Conservation (phyloP, 306 rosid genomes). For the Sophora flavescens region DNA sequence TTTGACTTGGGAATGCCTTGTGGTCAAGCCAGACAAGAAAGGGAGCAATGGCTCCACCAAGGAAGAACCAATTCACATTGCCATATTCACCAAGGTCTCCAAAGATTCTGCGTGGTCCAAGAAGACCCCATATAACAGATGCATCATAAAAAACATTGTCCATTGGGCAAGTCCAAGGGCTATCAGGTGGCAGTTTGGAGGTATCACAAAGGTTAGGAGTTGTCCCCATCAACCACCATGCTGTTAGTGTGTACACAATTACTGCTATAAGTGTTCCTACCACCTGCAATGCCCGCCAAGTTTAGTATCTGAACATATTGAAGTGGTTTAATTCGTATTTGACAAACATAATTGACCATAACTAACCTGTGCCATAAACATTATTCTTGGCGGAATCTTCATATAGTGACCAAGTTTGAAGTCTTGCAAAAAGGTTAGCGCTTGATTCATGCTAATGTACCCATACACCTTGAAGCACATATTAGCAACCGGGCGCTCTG, state of each 20-base stretch:
- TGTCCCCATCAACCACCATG: conserved; percentile 84
- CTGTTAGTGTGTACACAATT: conserved; percentile 62
- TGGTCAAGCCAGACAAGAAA: conserved; percentile 75
- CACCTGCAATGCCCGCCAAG: conserved; percentile 51
- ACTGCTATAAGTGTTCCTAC: conserved; percentile 74
- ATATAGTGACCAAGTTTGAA: conserved; percentile 94
- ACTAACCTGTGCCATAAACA: conserved; percentile 91
- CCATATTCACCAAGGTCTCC: conserved; percentile 81
- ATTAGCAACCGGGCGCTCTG: conserved; percentile 92
- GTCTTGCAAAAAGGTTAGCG: conserved; percentile 69
- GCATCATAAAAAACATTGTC: conserved; percentile 83
- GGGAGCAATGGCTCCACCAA: conserved; percentile 79
- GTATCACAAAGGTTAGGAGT: conserved; percentile 78
- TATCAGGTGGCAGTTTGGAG: conserved; percentile 49
- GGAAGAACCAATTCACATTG: conserved; percentile 71
- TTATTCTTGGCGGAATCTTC: conserved; percentile 94
- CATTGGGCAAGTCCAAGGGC: conserved; percentile 88
- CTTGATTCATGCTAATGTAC: conserved; percentile 89
- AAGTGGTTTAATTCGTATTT: no score
- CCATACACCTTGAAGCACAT: conserved; percentile 98
- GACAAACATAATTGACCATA: neutral
- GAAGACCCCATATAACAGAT: conserved; percentile 89
- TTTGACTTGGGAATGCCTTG: conserved; percentile 63
- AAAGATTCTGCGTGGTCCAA: conserved; percentile 87
- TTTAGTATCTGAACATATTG: conserved; percentile 5